Evolutionary conservation across 192 early-diverging fungal species (phyloP).

Genomic region (Fimicolochytrium jonesii): DNA sequence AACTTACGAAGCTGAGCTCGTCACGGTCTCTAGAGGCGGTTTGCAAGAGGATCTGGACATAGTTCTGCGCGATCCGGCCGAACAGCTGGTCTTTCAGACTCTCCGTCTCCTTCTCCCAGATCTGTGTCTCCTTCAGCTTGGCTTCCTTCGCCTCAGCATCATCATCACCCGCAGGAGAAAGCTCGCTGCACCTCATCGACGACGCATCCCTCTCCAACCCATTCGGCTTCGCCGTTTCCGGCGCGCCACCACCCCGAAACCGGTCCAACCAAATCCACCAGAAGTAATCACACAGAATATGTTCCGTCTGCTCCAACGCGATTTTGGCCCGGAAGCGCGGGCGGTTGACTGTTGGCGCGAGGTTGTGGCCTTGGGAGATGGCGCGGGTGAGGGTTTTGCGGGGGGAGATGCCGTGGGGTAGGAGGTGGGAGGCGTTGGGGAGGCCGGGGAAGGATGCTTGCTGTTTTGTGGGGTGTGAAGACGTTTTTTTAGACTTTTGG

Average conservation of each 20-base stretch:
- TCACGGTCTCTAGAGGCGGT: not conserved
- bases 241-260: not conserved
- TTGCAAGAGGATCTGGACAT: conserved; percentile 10
- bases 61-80: conserved; percentile 18
- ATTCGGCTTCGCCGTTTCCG: not conserved
- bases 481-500: not conserved
- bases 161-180: conserved; percentile 4
- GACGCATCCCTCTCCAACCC: not conserved
- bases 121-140: not conserved
- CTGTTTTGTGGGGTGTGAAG: not conserved
- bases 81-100: conserved; percentile 22
- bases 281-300: conserved; percentile 2
- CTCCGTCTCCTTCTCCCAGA: not conserved
- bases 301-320: not conserved
- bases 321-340: not conserved
- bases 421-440: not conserved
- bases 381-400: conserved; percentile 1
- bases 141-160: conserved; percentile 5
- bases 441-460: conserved; percentile 2
- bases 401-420: not conserved
- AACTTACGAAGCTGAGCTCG: conserved; percentile 17
- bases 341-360: conserved; percentile 2
- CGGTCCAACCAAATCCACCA: conserved; percentile 7
- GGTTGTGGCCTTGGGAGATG: too few relatives aligned
- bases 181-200: not conserved